Evolutionary conservation across 148 eudicot species (phyloP), one percentile per base, ranked within the genome.

Genomic region (Nepenthes gracilis): DNA sequence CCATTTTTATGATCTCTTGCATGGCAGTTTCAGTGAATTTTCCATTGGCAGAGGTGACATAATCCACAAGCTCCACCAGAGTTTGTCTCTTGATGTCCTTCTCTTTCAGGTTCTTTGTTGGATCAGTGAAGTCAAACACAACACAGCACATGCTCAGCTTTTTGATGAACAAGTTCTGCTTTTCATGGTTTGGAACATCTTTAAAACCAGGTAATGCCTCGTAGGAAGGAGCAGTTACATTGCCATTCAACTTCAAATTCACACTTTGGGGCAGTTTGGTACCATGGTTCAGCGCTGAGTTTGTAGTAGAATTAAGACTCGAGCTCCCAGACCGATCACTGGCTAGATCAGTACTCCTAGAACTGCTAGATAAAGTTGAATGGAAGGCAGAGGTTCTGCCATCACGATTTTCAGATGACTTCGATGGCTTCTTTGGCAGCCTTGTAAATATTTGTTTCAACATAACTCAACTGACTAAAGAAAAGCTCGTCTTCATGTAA

Each of bases 41-140:
- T 36, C 61, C 61, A 58, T 58, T 58, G 12, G 45, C 23, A 58
- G 61, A 36, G 23, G 61, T 35, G 4, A 58, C 47, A 12, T 58
- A 58, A 58, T 58, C 61, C 43, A 58, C 61, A 38, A 58, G 61
- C 43, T 58, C 61, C 47, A 35, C 23, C 43, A 58, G 45, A 36
- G 61, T 58, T 38, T 58, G 61, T 38, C 47, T 58, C 47, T 58
- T 58, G 61, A 58, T 58, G n/a, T 58, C 61, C 61, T 58, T 58
- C 47, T 58, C 61, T 15, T 38, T 58, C 23, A 58, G 61, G 47
- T 36, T 58, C 61, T 58, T 58, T 36, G 61, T 58, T 58, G 61
- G 61, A 33, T 58, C 61, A n/a, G 61, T 58, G 47, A 58, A 58
- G 61, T 58, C 61, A 36, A 58, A 58, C 43, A 58, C 61, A 13